These are phyloP conservation scores for Anastatica hierochuntica DNA, from an alignment of 345 rosid genomes.

Conservation along the genomic window DNA sequence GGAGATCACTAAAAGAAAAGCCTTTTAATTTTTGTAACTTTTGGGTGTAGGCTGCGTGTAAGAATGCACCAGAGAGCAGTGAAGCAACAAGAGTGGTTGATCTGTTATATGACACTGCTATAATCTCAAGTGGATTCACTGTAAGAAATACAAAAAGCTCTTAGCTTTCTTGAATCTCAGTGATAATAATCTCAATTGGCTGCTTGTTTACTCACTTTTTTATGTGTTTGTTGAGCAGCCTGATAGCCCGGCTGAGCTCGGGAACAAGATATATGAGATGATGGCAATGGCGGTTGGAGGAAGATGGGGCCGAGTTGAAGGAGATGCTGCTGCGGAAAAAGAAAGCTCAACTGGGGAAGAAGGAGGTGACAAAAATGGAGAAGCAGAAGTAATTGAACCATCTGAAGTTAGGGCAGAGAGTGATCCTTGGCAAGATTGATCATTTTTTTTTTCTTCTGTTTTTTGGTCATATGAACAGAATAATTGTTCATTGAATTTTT, in stretches of 20 bases:
- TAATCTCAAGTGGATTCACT: constrained; percentile 90
- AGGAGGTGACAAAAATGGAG: constrained; percentile 19
- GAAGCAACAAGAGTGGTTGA: constrained; percentile 91
- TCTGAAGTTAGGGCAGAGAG: constrained; percentile 78
- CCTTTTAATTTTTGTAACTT: background rate
- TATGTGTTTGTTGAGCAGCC: constrained; percentile 61
- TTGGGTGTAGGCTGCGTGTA: constrained; percentile 78
- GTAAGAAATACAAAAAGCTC: constrained; percentile 34
- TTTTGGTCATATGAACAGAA: too few relatives aligned
- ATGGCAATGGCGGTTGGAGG: constrained; percentile 99
- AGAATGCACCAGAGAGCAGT: constrained; percentile 64
- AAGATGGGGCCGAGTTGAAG: constrained; percentile 87
- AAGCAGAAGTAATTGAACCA: constrained; percentile 78
- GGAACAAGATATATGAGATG: constrained; percentile 94
- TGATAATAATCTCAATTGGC: too few relatives aligned
- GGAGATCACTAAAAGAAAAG: background rate
- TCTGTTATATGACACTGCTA: constrained; percentile 81
- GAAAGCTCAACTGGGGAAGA: constrained; percentile 16
- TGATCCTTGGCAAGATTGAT: constrained; percentile 79
- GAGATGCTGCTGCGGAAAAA: constrained; percentile 25
- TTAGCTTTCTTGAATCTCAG: background rate
- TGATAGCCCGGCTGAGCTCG: constrained; percentile 89
- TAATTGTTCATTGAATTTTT: too few relatives aligned
- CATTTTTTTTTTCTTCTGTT: background rate
- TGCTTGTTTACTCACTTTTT: too few relatives aligned